Conservation (phyloP, 345 rosid species). For the Dipteronia dyeriana region DNA sequence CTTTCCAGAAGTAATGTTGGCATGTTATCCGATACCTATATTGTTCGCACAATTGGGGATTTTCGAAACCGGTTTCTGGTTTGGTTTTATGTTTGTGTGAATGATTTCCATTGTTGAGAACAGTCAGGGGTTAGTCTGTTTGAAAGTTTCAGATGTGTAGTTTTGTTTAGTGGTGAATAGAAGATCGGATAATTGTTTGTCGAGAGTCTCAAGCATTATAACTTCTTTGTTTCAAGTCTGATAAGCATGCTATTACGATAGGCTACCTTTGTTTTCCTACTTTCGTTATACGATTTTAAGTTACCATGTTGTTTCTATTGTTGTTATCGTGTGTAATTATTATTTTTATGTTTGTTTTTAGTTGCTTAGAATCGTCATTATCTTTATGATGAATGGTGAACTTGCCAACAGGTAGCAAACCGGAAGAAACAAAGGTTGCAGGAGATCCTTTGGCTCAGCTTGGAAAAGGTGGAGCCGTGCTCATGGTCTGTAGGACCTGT, state of each 20-base stretch:
- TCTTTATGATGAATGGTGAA: not conserved
- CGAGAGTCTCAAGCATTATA: not conserved
- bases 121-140: not conserved
- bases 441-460: slow-evolving; percentile 69
- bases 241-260: too few relatives aligned
- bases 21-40: too few relatives aligned
- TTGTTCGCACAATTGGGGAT: not conserved
- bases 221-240: not conserved
- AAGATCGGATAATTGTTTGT: not conserved
- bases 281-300: too few relatives aligned
- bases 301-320: too few relatives aligned
- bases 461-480: slow-evolving; percentile 60
- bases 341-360: not conserved
- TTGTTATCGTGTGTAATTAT: too few relatives aligned
- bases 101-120: not conserved
- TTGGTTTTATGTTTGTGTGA: not conserved
- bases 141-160: not conserved
- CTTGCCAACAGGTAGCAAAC: slow-evolving; percentile 54
- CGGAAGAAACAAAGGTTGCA: slow-evolving; percentile 56
- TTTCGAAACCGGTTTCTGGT: too few relatives aligned
- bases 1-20: not conserved
- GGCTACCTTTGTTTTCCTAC: too few relatives aligned
- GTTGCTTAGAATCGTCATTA: not conserved
- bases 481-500: too few relatives aligned
- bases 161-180: not conserved